phyloP scores from a whole-genome alignment of 2,329 filamentous ascomycete genomes.

The Simplicillium sp. region DNA sequence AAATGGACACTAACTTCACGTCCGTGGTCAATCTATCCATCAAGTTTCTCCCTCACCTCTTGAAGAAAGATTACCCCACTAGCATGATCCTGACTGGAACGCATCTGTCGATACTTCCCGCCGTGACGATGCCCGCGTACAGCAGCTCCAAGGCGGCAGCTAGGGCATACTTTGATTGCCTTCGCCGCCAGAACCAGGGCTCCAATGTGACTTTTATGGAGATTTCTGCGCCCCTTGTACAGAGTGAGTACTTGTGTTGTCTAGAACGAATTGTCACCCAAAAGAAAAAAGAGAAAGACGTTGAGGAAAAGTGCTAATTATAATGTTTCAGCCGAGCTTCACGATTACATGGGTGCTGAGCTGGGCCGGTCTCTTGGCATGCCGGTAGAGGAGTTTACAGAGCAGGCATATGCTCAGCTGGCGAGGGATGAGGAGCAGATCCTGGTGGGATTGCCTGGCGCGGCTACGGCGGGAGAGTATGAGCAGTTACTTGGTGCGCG shows the following conservation, averaged over 20 bases:
- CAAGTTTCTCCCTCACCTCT: slow-evolving; percentile 10
- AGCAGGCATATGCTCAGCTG: slow-evolving; percentile 34
- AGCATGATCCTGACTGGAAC: slow-evolving; percentile 11
- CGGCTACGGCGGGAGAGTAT: neutral
- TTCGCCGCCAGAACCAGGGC: slow-evolving; percentile 10
- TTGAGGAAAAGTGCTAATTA: neutral
- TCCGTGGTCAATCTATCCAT: slow-evolving; percentile 12
- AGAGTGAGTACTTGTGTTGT: slow-evolving; percentile 6
- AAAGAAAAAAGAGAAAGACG: too few species aligned
- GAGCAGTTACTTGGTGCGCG: slow-evolving; percentile 2
- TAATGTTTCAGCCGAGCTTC: slow-evolving; percentile 5
- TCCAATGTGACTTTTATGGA: slow-evolving; percentile 11
- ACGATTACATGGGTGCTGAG: slow-evolving; percentile 8
- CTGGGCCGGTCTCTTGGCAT: slow-evolving; percentile 16
- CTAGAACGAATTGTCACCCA: neutral
- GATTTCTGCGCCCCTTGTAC: slow-evolving; percentile 11
- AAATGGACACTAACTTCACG: slow-evolving; percentile 12
- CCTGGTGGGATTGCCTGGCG: neutral
- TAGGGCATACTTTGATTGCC: slow-evolving; percentile 10
- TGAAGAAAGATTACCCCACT: slow-evolving; percentile 7
- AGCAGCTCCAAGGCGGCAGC: slow-evolving; percentile 12
- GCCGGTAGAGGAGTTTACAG: slow-evolving; percentile 26
- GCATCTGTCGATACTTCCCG: slow-evolving; percentile 8
- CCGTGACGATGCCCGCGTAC: slow-evolving; percentile 10
- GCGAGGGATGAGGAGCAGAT: slow-evolving; percentile 26